Conservation (phyloP, 2,329 filamentous ascomycete species). For the Penicillium freii region DNA sequence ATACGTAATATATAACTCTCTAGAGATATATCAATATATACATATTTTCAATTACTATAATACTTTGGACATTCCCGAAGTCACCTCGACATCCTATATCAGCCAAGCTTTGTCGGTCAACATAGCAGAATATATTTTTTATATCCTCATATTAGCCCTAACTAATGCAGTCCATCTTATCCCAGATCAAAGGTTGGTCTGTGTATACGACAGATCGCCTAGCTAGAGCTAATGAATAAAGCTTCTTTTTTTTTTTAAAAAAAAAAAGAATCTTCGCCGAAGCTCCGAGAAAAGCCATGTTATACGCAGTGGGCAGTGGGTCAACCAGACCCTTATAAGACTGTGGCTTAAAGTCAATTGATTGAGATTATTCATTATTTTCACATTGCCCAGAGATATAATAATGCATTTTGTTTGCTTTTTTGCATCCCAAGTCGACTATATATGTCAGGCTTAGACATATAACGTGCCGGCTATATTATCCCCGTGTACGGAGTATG, state of each 20-base stretch:
- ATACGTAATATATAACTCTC: no score
- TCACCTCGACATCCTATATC: not conserved
- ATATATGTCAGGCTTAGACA: not conserved
- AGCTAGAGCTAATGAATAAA: not conserved
- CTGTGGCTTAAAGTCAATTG: slow-evolving; percentile 7
- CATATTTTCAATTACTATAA: not conserved
- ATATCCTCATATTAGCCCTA: not conserved
- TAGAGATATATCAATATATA: no score
- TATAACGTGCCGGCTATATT: not conserved
- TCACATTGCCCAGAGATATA: not conserved
- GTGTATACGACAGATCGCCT: not conserved
- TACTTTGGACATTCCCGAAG: not conserved
- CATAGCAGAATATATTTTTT: not conserved
- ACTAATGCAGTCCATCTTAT: not conserved
- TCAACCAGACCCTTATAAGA: slow-evolving; percentile 1
- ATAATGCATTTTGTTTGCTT: not conserved
- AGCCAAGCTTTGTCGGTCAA: not conserved
- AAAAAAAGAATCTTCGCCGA: not conserved
- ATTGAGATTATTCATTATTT: not conserved
- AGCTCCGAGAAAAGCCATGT: slow-evolving; percentile 1
- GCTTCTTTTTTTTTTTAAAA: not conserved
- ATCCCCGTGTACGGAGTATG: not conserved
- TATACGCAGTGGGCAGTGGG: slow-evolving; percentile 6
- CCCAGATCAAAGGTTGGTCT: slow-evolving; percentile 4
- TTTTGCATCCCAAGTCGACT: not conserved